phyloP scores from a whole-genome alignment of 345 rosid species.

The Pugionium dolabratum region DNA sequence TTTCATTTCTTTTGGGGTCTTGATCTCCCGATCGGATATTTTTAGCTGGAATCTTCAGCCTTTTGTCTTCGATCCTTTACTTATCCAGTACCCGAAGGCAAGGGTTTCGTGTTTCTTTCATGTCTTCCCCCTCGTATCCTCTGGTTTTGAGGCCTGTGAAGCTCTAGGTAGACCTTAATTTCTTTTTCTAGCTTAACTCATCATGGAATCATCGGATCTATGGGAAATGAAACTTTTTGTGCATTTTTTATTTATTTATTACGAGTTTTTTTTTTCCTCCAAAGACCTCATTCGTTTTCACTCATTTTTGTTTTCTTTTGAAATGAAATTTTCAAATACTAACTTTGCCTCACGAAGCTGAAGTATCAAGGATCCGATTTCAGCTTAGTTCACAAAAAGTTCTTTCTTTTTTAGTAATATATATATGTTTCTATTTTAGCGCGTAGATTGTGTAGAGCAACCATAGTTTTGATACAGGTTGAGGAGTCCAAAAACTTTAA shows the following conservation, averaged over 20 bases:
- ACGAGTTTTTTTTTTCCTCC: background rate
- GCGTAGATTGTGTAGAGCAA: conserved; percentile 9
- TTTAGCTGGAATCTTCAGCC: background rate
- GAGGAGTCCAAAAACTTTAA: background rate
- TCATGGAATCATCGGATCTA: conserved; percentile 36
- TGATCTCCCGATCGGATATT: conserved; percentile 10
- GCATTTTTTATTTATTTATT: background rate
- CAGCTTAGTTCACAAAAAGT: conserved; percentile 1
- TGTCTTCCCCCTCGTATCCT: conserved; percentile 17
- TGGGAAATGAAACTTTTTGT: background rate
- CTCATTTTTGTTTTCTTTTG: background rate
- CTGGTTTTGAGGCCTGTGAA: conserved; percentile 12
- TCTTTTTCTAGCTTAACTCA: conserved; percentile 13
- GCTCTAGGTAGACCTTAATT: conserved; percentile 30
- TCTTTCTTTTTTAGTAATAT: background rate
- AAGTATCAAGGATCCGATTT: conserved; percentile 20
- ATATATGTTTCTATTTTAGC: conserved; percentile 6
- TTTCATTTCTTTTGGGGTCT: conserved; percentile 1
- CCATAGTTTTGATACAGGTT: conserved; percentile 9
- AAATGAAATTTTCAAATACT: conserved; percentile 10
- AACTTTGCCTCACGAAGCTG: conserved; percentile 16
- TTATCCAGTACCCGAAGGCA: conserved; percentile 5
- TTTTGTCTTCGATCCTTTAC: conserved; percentile 2
- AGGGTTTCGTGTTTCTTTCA: conserved; percentile 19
- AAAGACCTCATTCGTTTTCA: conserved; percentile 13